phyloP scores from a whole-genome alignment of 2,329 filamentous ascomycete species.

The Cryphonectria naterciae region DNA sequence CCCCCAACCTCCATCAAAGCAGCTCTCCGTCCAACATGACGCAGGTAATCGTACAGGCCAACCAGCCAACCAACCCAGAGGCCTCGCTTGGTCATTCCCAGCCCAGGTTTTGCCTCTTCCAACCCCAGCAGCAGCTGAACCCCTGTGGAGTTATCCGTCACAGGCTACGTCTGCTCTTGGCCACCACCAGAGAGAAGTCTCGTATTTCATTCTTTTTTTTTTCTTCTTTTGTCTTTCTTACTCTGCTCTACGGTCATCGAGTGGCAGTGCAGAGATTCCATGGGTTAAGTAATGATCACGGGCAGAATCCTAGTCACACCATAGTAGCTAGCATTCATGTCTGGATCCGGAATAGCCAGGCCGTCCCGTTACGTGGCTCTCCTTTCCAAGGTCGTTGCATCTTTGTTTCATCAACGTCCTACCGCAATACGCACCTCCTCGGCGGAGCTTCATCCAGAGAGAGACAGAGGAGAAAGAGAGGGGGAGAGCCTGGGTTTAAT shows the following conservation, averaged over 20 bases:
- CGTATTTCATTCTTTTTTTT: neutral
- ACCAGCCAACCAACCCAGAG: neutral
- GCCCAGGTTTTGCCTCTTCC: slow-evolving; percentile 2
- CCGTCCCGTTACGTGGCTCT: neutral
- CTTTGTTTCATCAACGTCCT: slow-evolving; percentile 17
- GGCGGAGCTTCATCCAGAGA: neutral
- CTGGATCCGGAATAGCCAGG: slow-evolving; percentile 3
- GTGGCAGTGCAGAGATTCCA: slow-evolving; percentile 10
- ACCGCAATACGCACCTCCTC: neutral
- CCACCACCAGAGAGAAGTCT: neutral
- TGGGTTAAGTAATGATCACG: neutral
- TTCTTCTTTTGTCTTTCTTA: neutral
- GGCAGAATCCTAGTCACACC: neutral
- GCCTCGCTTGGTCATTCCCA: slow-evolving; percentile 6
- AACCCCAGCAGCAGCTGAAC: neutral
- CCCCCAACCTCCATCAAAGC: neutral
- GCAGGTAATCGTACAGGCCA: neutral
- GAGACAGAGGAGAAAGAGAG: neutral
- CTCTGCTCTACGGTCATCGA: neutral
- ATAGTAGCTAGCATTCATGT: neutral
- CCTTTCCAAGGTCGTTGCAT: slow-evolving; percentile 11
- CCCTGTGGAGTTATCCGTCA: neutral
- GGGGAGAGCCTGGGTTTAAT: neutral
- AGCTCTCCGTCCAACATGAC: neutral
- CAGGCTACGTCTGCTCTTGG: neutral